Base-by-base conservation (phyloP, 2,329 filamentous ascomycete species). In the Sporothrix inflata region DNA sequence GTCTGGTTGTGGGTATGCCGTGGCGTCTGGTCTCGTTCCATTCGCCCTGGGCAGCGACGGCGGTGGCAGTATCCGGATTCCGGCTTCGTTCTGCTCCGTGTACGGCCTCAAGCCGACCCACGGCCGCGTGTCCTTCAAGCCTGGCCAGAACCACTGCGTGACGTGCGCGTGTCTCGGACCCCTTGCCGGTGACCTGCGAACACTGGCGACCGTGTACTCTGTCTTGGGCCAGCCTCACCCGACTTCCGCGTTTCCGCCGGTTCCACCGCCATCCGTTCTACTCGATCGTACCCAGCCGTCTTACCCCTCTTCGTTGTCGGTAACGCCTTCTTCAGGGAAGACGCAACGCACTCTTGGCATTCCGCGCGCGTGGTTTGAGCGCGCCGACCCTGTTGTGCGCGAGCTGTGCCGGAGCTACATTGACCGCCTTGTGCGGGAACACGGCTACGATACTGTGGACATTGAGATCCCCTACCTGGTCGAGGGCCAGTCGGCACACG, bases 51-150 rank as follows among this genome's bases (percentile, higher is more conserved):
- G 92, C 19, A 89, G 87, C 51, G 92, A 94, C 77, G 91, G 91
- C 19, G 92, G 92, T 42, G 92, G 92, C 72, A 92, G 88, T 67
- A 90, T 94, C 74, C 88, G 92, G 1, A 90, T 94, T 45, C 93
- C 92, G 0, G 84, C 90, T 0, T 87, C 87, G 8, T 93, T 90
- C 78, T 94, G 92, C 78, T 91, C 91, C 12, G 83, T 93, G 7
- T 94, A 89, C 78, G 92, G 92, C 0, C 84, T 95, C 51, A 94
- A 94, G 78, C 85, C 92, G 0, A 89, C 88, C 0, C 91, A 93
- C 77, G 86, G 87, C 34, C 88, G 92, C 27, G 82, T 94, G 1
- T 92, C 91, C 74, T 84, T 82, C 66, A 83, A 84, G 3, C 91
- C 91, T 0, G 86, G 88, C 1, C 81, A 84, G 16, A 88, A 88